Evolutionary conservation across 345 rosid species (phyloP), one percentile per base, ranked within the genome.

Genomic region (Mercurialis annua): DNA sequence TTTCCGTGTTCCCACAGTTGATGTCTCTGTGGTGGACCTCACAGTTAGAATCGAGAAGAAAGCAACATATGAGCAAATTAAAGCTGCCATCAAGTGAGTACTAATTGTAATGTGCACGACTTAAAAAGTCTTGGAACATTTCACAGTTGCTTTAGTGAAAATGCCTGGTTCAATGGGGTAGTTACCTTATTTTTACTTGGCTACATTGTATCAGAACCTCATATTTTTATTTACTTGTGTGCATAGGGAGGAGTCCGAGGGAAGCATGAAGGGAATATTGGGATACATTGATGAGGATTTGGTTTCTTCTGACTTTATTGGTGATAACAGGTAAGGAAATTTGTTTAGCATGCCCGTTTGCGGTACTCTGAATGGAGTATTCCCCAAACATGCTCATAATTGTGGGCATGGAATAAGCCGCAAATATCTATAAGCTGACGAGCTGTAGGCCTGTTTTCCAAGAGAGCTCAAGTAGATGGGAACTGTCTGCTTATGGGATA

Each of bases 11-110:
- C 78, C 73, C 21, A 74, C 78, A 0, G 33, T 69, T 23, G 78
- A 74, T 74, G 78, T 74, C 30, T 74, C 78, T 17, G 73, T 74
- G 34, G 78, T 74, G 27, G 78, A 74, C 66, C 72, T 74, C 15
- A 74, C 78, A 10, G 73, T 74, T 38, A 57, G 73, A 30, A 53
- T 74, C 8, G 70, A 63, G 36, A 74, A 74, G 66, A 3, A 15
- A 8, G 78, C 78, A 10, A 21, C 49, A 21, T 74, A 74, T 9
- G 78, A 68, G 0, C 27, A 64, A 21, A 69, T 74, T 20, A 74
- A 74, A 44, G 73, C 73, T 58, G 78, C 70, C 50, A 69, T 74
- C 62, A 74, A 74, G 78, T 74, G 54, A 69, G 73, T 54, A 21
- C 44, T 9, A 34, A 34, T 4, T 34, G 40, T 3, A 9, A 34